Percentiles rank a stretch among this genome's conserved stretches.
These are phyloP conservation scores for Pichia phayaonensis DNA, from an alignment of 805 yeast species.

Conservation along the genomic window DNA sequence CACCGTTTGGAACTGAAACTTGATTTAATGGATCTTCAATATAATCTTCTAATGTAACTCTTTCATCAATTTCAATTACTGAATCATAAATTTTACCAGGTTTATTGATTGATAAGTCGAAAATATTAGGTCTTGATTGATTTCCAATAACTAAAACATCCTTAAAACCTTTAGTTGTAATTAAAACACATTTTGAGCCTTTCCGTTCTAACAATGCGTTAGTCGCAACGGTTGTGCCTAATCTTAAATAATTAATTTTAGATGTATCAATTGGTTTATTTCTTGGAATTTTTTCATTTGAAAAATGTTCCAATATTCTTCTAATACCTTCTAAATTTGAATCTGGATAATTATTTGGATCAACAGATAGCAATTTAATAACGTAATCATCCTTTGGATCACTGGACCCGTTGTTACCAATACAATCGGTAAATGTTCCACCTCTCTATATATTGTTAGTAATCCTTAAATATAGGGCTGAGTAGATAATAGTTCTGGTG, in stretches of 20 bases:
- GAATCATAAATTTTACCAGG: conserved; percentile 64
- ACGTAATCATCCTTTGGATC: conserved; percentile 50
- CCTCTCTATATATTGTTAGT: conserved; percentile 39
- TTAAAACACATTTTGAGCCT: conserved; percentile 79
- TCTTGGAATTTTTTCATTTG: conserved; percentile 48
- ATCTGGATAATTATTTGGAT: conserved; percentile 79
- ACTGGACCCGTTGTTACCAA: conserved; percentile 44
- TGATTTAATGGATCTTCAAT: conserved; percentile 57
- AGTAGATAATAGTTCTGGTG: neutral
- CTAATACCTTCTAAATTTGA: conserved; percentile 93
- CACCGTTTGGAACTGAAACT: conserved; percentile 22
- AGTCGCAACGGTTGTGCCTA: conserved; percentile 96
- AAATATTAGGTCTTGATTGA: conserved; percentile 85
- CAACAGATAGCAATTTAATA: conserved; percentile 78
- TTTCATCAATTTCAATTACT: conserved; percentile 82
- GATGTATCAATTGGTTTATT: conserved; percentile 54
- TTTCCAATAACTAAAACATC: conserved; percentile 82
- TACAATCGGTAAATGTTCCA: conserved; percentile 85
- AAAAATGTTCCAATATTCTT: conserved; percentile 57
- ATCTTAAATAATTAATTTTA: conserved; percentile 58
- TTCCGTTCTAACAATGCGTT: conserved; percentile 89
- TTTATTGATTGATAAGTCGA: conserved; percentile 69
- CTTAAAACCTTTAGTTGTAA: conserved; percentile 83
- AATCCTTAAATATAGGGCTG: too few relatives aligned
- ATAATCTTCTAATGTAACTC: conserved; percentile 78